Percentiles rank a stretch among this genome's conserved stretches.
Conservation (phyloP, 2,329 filamentous ascomycete species). For the Penicillium sp. region DNA sequence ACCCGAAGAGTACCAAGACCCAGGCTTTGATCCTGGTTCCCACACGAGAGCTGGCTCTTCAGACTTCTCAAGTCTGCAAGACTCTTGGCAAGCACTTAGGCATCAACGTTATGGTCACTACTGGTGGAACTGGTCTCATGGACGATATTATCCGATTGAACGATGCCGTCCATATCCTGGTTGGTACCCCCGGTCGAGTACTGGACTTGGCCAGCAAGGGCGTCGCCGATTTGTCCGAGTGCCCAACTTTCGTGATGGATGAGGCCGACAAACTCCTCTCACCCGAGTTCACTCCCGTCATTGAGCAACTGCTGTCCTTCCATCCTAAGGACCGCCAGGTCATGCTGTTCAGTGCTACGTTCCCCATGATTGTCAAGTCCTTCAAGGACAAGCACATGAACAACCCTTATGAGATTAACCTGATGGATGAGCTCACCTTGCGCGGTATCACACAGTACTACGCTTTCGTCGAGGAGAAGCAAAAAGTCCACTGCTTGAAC, state of each 20-base stretch:
- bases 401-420: constrained; percentile 95
- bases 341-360: constrained; percentile 98
- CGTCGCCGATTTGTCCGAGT: constrained; percentile 93
- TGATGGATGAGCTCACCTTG: constrained; percentile 98
- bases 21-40: constrained; percentile 96
- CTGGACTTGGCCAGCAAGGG: constrained; percentile 95
- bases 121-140: constrained; percentile 89
- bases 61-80: constrained; percentile 99
- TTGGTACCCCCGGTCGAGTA: constrained; percentile 94
- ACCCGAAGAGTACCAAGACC: constrained; percentile 93
- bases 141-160: constrained; percentile 95
- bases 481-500: constrained; percentile 98
- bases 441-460: constrained; percentile 99
- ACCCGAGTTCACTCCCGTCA: constrained; percentile 93
- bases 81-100: constrained; percentile 95
- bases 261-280: constrained; percentile 98
- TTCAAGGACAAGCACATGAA: constrained; percentile 99
- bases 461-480: constrained; percentile 98
- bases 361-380: constrained; percentile 93
- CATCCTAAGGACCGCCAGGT: constrained; percentile 97
- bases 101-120: constrained; percentile 99
- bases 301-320: constrained; percentile 92
- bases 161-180: constrained; percentile 94
- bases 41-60: constrained; percentile 93
- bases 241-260: constrained; percentile 98